A percentile compares a stretch with the other conserved stretches of the same genome.
Evolutionary conservation across 345 rosid genomes (phyloP).

Genomic region (Eucalyptus curtisii): DNA sequence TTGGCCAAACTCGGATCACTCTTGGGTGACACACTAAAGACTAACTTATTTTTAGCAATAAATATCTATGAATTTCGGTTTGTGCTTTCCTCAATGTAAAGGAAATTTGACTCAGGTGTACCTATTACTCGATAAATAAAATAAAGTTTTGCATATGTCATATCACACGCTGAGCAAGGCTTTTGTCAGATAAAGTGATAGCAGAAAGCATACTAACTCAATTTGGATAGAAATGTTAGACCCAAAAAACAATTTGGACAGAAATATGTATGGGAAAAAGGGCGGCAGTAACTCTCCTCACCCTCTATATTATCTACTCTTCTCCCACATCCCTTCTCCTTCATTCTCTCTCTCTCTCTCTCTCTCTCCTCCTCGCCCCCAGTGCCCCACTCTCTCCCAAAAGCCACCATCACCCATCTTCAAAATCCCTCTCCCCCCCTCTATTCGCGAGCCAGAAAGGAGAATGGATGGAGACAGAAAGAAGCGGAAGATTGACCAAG

Average conservation of each 20-base stretch:
- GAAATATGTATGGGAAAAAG: background rate
- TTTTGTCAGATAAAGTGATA: background rate
- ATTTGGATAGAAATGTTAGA: background rate
- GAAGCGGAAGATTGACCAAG: background rate
- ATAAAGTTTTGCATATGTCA: background rate
- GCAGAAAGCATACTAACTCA: background rate
- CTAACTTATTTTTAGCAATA: background rate
- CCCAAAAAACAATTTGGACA: background rate
- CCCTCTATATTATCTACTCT: background rate
- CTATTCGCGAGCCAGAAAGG: background rate
- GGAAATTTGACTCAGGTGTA: background rate
- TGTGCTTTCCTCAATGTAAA: background rate
- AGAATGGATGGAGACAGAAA: constrained; percentile 7
- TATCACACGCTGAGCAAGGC: background rate
- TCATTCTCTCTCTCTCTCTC: background rate
- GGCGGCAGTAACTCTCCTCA: background rate
- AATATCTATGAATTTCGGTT: background rate
- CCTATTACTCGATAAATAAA: background rate
- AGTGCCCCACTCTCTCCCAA: background rate
- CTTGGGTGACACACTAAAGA: background rate
- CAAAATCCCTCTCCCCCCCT: background rate
- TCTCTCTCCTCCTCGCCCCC: background rate
- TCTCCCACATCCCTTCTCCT: background rate
- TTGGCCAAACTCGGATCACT: background rate
- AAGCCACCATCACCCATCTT: background rate